Conservation (phyloP, 345 rosid genomes). For the Psidium friedrichsthalianum region DNA sequence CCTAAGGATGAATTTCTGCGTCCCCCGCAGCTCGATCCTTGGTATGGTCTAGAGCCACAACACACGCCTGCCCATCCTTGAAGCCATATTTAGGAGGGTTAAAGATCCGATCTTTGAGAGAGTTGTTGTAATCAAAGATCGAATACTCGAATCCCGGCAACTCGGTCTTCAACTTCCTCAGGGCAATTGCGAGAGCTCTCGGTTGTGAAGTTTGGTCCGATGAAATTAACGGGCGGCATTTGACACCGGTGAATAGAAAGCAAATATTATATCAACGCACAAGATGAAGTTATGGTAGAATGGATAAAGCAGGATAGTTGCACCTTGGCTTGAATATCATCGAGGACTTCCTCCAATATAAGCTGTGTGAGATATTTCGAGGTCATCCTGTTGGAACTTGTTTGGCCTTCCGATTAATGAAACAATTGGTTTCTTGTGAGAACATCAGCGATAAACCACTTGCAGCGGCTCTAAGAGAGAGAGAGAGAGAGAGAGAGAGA, state of each 20-base stretch:
- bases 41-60: background rate
- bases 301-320: background rate
- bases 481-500: background rate
- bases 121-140: slow-evolving; percentile 7
- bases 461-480: background rate
- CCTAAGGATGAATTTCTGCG: too few relatives aligned
- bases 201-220: slow-evolving; percentile 3
- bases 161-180: slow-evolving; percentile 1
- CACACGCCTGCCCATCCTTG: background rate
- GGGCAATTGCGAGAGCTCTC: background rate
- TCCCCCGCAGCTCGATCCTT: background rate
- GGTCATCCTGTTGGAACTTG: background rate
- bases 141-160: slow-evolving; percentile 13
- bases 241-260: background rate
- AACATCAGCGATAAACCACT: background rate
- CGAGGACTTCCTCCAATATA: background rate
- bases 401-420: background rate
- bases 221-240: background rate
- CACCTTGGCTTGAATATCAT: background rate
- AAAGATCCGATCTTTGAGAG: background rate
- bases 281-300: background rate
- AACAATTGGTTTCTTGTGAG: background rate
- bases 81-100: slow-evolving; percentile 4
- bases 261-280: background rate
- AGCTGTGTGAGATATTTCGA: background rate